A percentile compares a stretch with the other conserved stretches of the same genome.
Conservation (phyloP, 495 filamentous ascomycete species). For the Penicillium cataractarum region DNA sequence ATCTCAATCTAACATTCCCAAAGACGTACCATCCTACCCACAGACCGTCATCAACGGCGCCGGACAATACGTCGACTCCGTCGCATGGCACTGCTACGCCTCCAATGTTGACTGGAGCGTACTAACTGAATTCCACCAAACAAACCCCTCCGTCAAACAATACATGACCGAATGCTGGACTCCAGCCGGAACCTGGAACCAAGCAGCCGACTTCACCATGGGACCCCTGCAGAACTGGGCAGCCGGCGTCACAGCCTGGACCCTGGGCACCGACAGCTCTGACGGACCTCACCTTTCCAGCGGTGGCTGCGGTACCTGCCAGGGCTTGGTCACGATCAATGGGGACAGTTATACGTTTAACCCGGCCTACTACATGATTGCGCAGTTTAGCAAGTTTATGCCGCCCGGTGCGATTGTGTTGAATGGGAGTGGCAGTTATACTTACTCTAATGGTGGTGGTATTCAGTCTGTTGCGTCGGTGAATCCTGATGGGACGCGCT, state of each 20-base stretch:
- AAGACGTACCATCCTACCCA: conserved; percentile 47
- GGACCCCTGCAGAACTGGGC: conserved; percentile 62
- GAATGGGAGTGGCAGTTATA: conserved; percentile 50
- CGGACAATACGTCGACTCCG: conserved; percentile 45
- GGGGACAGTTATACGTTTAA: conserved; percentile 47
- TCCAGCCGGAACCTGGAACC: conserved; percentile 49
- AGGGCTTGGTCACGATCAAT: conserved; percentile 53
- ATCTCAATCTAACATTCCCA: conserved; percentile 9
- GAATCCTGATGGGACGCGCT: conserved; percentile 55
- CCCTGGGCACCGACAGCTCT: conserved; percentile 52
- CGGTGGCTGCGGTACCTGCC: conserved; percentile 53
- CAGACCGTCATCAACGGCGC: conserved; percentile 51
- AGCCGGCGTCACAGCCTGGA: conserved; percentile 56
- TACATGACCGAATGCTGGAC: conserved; percentile 67
- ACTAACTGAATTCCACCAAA: conserved; percentile 50
- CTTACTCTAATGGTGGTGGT: conserved; percentile 43
- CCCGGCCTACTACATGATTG: conserved; percentile 59
- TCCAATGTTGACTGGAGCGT: conserved; percentile 52
- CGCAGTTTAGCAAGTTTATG: conserved; percentile 61
- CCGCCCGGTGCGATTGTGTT: conserved; percentile 52
- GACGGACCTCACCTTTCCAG: conserved; percentile 55
- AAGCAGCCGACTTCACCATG: conserved; percentile 56
- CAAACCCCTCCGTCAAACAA: conserved; percentile 48
- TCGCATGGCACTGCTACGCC: conserved; percentile 63
- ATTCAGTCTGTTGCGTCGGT: conserved; percentile 53